Percentiles rank a stretch among this genome's conserved stretches.
Evolutionary conservation across 805 yeast genomes (phyloP).

Genomic region (Scheffersomyces spartinae): DNA sequence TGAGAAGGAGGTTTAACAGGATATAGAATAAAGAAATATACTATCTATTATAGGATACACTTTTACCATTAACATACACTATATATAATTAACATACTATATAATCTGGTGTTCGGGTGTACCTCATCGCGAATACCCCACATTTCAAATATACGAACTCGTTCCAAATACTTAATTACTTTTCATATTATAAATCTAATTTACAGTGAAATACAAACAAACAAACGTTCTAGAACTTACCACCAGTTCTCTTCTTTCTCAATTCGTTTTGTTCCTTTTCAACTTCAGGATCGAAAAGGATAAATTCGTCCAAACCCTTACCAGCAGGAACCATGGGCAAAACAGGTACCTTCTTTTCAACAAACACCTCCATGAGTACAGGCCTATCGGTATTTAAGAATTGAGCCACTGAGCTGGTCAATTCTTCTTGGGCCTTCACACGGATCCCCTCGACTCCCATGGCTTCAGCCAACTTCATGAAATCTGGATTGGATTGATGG

Average conservation of each 20-base stretch:
- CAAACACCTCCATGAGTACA: conserved; percentile 78
- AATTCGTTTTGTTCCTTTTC: conserved; percentile 60
- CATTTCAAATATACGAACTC: no score
- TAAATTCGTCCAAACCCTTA: conserved; percentile 86
- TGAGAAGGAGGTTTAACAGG: no score
- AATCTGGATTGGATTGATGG: conserved; percentile 91
- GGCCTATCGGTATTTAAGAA: conserved; percentile 75
- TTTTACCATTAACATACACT: no score
- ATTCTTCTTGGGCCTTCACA: conserved; percentile 56
- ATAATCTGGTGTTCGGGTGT: no score
- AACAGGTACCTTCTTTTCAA: conserved; percentile 91
- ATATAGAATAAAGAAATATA: no score
- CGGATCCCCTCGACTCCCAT: conserved; percentile 85
- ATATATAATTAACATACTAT: no score
- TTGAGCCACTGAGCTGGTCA: conserved; percentile 36
- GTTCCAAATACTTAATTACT: no score
- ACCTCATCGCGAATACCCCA: no score
- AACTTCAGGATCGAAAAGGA: conserved; percentile 71
- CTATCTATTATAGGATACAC: no score
- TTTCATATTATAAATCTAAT: no score
- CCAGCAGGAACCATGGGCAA: conserved; percentile 98
- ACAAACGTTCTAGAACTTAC: conserved; percentile 52
- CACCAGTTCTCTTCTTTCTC: conserved; percentile 64
- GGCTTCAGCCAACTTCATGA: conserved; percentile 84
- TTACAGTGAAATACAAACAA: no score